These are phyloP conservation scores for Entomortierella beljakovae DNA, from an alignment of 192 early-diverging fungal species.

Conservation along the genomic window DNA sequence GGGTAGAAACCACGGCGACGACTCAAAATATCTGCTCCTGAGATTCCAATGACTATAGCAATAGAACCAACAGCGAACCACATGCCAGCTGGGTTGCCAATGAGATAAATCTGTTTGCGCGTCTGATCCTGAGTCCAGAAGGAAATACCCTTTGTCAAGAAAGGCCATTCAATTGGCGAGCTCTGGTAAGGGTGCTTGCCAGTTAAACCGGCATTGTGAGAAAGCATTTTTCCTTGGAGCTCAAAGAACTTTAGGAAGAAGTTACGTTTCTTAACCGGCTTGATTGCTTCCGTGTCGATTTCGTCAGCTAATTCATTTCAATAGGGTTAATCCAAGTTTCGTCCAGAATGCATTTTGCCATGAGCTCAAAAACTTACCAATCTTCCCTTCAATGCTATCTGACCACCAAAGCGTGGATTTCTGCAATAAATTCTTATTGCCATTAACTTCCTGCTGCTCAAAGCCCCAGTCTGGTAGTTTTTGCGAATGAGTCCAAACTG, in stretches of 20 bases:
- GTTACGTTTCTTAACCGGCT: constrained; percentile 62
- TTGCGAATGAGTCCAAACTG: constrained; percentile 76
- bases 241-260: constrained; percentile 91
- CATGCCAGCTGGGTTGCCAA: constrained; percentile 93
- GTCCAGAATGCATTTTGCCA: no score
- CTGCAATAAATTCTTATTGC: constrained; percentile 87
- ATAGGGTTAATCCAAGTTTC: no score
- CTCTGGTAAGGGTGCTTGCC: constrained; percentile 94
- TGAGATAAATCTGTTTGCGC: constrained; percentile 85
- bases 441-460: constrained; percentile 90
- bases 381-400: constrained; percentile 80
- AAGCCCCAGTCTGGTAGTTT: constrained; percentile 91
- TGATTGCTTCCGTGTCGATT: constrained; percentile 59
- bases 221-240: constrained; percentile 89
- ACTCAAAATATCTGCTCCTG: constrained; percentile 77
- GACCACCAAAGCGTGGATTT: constrained; percentile 81
- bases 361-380: constrained; percentile 70
- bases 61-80: constrained; percentile 75
- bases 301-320: constrained; percentile 55
- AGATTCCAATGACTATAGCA: constrained; percentile 66
- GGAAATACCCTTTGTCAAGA: constrained; percentile 87
- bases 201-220: constrained; percentile 90
- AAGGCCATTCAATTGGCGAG: constrained; percentile 87
- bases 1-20: constrained; percentile 79
- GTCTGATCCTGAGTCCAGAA: constrained; percentile 90